These are phyloP conservation scores for Toxicodendron radicans DNA, from an alignment of 345 rosid species.

Conservation along the genomic window DNA sequence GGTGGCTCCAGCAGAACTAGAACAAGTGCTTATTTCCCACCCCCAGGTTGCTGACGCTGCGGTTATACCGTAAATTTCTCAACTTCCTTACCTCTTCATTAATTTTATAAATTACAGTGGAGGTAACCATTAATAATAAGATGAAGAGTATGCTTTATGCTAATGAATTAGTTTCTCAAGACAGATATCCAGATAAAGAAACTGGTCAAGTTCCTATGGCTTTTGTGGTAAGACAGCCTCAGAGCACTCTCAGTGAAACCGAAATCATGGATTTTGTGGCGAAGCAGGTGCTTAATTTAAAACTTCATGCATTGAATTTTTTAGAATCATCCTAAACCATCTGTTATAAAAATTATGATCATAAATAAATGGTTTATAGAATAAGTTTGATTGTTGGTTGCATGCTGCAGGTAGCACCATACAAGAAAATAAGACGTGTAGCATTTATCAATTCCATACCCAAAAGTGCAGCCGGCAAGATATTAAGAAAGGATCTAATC, in stretches of 20 bases:
- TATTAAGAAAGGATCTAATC: constrained; percentile 31
- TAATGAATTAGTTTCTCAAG: background rate
- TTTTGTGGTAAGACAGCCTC: constrained; percentile 33
- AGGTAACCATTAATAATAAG: no score
- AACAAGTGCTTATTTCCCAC: constrained; percentile 37
- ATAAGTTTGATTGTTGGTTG: background rate
- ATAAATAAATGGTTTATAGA: no score
- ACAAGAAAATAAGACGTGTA: constrained; percentile 37
- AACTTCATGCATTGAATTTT: no score
- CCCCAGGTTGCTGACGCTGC: constrained; percentile 37
- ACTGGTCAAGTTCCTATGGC: constrained; percentile 44
- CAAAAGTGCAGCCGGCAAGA: constrained; percentile 33
- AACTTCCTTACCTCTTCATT: no score
- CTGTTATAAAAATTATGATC: no score
- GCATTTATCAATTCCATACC: constrained; percentile 33
- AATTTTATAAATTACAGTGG: no score
- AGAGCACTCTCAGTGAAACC: constrained; percentile 20
- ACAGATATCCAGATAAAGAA: constrained; percentile 43
- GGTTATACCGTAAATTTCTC: constrained; percentile 19
- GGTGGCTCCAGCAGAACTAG: constrained; percentile 47
- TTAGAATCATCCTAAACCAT: no score
- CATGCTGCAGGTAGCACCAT: constrained; percentile 33
- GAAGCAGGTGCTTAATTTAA: constrained; percentile 22
- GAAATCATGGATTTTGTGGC: constrained; percentile 38
- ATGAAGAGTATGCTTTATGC: no score